A percentile compares a stretch with the other conserved stretches of the same genome.
Conservation (phyloP, 169 alveolate genomes). For the Eimeria maxima region DNA sequence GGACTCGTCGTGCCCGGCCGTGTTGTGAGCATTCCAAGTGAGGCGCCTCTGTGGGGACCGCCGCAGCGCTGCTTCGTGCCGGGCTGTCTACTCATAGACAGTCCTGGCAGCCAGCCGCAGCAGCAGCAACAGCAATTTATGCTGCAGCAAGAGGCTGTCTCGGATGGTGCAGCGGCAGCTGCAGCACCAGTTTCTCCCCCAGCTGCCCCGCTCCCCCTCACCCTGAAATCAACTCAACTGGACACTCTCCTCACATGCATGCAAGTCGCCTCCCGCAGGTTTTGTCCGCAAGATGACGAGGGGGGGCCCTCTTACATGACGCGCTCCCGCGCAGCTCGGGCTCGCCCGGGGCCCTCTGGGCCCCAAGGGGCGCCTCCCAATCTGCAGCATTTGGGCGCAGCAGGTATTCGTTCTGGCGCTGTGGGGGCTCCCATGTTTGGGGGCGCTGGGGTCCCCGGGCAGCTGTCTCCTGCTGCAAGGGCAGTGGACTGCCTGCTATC, state of each 20-base stretch:
- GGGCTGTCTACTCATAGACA: conserved; percentile 23
- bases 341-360: conserved; percentile 55
- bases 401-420: conserved; percentile 17
- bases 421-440: conserved; percentile 21
- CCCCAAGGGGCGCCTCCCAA: not conserved
- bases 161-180: not conserved
- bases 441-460: conserved; percentile 56
- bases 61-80: conserved; percentile 23
- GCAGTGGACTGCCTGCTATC: conserved; percentile 71
- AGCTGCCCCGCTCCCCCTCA: conserved; percentile 35
- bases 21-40: conserved; percentile 67
- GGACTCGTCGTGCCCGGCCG: conserved; percentile 81
- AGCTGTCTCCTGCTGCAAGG: conserved; percentile 67
- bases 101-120: not conserved
- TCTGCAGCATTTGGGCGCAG: not conserved
- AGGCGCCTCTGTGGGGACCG: not conserved
- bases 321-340: conserved; percentile 76
- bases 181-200: conserved; percentile 44
- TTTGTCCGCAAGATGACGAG: conserved; percentile 48
- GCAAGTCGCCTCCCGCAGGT: conserved; percentile 70
- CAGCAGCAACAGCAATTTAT: conserved; percentile 26
- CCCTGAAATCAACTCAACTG: conserved; percentile 38
- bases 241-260: conserved; percentile 72
- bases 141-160: conserved; percentile 23
- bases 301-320: conserved; percentile 82